These are phyloP conservation scores for Plantago ovata DNA, from an alignment of 257 asterid species.

Conservation along the genomic window DNA sequence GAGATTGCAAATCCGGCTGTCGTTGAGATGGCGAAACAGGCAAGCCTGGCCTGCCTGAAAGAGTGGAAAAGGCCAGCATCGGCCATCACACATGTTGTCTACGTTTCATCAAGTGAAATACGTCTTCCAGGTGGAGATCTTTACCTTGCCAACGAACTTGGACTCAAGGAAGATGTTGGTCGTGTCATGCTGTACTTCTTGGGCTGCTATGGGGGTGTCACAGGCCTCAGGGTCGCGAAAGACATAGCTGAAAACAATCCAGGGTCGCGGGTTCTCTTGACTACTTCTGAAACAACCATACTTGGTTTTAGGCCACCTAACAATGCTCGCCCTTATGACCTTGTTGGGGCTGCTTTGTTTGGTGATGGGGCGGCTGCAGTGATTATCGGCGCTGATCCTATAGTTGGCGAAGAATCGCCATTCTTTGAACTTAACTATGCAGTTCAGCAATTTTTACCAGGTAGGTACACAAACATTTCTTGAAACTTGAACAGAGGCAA, in stretches of 20 bases:
- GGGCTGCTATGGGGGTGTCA: conserved; percentile 93
- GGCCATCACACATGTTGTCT: conserved; percentile 83
- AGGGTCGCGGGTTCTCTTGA: conserved; percentile 71
- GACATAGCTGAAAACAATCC: conserved; percentile 95
- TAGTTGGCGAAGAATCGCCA: conserved; percentile 41
- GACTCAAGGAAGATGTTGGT: conserved; percentile 55
- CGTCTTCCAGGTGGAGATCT: conserved; percentile 98
- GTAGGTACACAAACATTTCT: conserved; percentile 36
- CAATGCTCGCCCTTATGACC: conserved; percentile 69
- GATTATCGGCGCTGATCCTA: conserved; percentile 59
- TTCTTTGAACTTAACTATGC: conserved; percentile 68
- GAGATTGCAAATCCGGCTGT: conserved; percentile 83
- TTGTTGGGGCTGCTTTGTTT: conserved; percentile 86
- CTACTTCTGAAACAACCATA: conserved; percentile 86
- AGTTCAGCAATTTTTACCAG: conserved; percentile 75
- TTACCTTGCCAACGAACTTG: conserved; percentile 62
- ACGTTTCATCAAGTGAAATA: conserved; percentile 83
- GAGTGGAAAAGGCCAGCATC: conserved; percentile 65
- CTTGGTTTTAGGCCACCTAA: conserved; percentile 89
- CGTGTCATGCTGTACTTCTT: conserved; percentile 86
- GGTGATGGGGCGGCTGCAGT: conserved; percentile 92
- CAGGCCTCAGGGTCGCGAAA: conserved; percentile 88
- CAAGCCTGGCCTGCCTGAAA: conserved; percentile 59
- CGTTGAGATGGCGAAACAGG: conserved; percentile 70
- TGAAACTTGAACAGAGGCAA: no score